These are phyloP conservation scores for Podaxis mareebaensis DNA, from an alignment of 768 basidiomycete species.

Conservation along the genomic window DNA sequence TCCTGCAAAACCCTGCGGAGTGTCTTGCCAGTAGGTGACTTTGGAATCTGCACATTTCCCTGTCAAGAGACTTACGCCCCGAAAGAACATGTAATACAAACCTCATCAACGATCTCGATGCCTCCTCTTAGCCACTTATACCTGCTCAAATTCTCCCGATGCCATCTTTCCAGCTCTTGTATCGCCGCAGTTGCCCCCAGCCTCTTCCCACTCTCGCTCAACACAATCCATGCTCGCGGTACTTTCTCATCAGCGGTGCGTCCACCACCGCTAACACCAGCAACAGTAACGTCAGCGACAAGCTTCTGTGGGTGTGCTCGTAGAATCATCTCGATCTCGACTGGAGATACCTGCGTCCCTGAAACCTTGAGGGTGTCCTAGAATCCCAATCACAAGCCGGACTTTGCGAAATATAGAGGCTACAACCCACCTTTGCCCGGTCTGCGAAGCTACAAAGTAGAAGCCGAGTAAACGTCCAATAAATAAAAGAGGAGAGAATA, in stretches of 20 bases:
- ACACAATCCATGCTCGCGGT: conserved; percentile 77
- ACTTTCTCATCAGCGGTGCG: conserved; percentile 70
- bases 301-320: conserved; percentile 60
- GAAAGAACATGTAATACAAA: conserved; percentile 30
- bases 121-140: conserved; percentile 80
- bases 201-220: conserved; percentile 54
- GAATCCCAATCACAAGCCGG: not conserved
- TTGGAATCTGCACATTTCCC: conserved; percentile 57
- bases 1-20: conserved; percentile 64
- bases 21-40: conserved; percentile 73
- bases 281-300: conserved; percentile 66
- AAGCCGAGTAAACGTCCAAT: not conserved
- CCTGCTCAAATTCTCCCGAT: conserved; percentile 59
- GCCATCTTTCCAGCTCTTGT: conserved; percentile 58
- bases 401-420: not conserved
- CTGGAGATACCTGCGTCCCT: conserved; percentile 76
- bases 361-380: conserved; percentile 81
- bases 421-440: conserved; percentile 56
- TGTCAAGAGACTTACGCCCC: not conserved
- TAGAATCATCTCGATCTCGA: conserved; percentile 72
- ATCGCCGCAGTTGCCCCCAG: conserved; percentile 42
- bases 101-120: conserved; percentile 61
- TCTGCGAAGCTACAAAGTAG: conserved; percentile 59
- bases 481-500: not conserved
- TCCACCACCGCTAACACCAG: conserved; percentile 70